Evolutionary conservation across 2,329 filamentous ascomycete species (phyloP).

Genomic region (Shiraia sp.): DNA sequence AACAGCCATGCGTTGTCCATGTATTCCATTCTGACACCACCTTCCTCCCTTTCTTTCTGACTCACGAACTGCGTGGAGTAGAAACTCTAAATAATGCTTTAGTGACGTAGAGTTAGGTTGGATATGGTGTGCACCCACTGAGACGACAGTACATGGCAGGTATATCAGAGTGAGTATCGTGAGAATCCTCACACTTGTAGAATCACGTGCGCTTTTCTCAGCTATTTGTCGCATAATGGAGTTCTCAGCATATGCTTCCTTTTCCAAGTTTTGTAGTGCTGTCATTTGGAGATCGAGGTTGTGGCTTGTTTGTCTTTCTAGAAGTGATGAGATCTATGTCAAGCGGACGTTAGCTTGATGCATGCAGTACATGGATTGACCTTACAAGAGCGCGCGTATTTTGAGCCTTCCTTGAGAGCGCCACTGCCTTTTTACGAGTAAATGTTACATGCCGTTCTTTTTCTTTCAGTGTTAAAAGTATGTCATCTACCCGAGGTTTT

Average conservation of each 20-base stretch:
- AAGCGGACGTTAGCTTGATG: not conserved
- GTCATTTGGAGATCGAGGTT: constrained; percentile 24
- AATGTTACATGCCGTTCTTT: constrained; percentile 12
- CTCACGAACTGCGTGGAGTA: constrained; percentile 31
- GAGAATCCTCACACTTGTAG: constrained; percentile 24
- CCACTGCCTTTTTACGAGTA: constrained; percentile 15
- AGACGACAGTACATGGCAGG: constrained; percentile 27
- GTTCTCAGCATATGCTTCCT: constrained; percentile 21
- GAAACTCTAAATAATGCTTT: constrained; percentile 18
- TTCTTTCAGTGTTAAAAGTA: constrained; percentile 7
- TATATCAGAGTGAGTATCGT: constrained; percentile 33
- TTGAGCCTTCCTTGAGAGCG: constrained; percentile 15
- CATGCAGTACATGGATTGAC: not conserved
- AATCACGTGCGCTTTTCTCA: constrained; percentile 25
- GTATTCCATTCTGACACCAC: constrained; percentile 14
- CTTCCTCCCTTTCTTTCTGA: constrained; percentile 8
- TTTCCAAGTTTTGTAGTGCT: constrained; percentile 19
- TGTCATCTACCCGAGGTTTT: too few species aligned
- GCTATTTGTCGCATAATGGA: constrained; percentile 22
- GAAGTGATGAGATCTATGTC: constrained; percentile 19
- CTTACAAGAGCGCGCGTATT: constrained; percentile 16
- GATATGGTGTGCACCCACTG: constrained; percentile 11
- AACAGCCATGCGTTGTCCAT: constrained; percentile 24
- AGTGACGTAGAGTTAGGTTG: not conserved
- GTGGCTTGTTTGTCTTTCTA: constrained; percentile 19